Percentiles rank a stretch among this genome's conserved stretches.
Conservation (phyloP, 1,139 yeast genomes). For the Debaryomycetaceae sp. region DNA sequence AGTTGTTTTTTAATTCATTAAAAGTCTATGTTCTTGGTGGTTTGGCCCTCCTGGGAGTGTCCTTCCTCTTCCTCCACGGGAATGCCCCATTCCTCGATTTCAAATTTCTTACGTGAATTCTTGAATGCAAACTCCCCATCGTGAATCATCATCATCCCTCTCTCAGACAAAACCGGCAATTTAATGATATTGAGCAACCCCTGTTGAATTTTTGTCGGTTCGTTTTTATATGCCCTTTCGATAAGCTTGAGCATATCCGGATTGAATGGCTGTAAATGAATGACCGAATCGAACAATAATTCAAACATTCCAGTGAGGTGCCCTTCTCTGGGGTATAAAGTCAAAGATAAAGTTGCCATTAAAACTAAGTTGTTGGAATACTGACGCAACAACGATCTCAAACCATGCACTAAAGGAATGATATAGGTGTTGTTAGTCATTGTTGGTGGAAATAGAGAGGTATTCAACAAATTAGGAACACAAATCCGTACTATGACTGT, state of each 20-base stretch:
- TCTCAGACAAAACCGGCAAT: constrained; percentile 67
- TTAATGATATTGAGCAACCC: constrained; percentile 79
- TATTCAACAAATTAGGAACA: constrained; percentile 75
- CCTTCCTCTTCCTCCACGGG: constrained; percentile 80
- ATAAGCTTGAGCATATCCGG: constrained; percentile 66
- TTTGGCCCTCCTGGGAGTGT: constrained; percentile 16
- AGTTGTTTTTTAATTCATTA: constrained; percentile 9
- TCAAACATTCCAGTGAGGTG: constrained; percentile 55
- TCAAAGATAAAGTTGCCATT: constrained; percentile 56
- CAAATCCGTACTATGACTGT: constrained; percentile 59
- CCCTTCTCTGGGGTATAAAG: constrained; percentile 58
- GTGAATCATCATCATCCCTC: constrained; percentile 76
- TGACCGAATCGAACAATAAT: constrained; percentile 59
- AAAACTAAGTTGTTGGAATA: constrained; percentile 47
- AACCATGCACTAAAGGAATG: constrained; percentile 59
- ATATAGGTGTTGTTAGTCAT: constrained; percentile 46
- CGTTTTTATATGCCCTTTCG: constrained; percentile 65
- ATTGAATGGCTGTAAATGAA: constrained; percentile 80
- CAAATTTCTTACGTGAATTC: constrained; percentile 78
- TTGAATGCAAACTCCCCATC: constrained; percentile 82
- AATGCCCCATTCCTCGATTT: constrained; percentile 89
- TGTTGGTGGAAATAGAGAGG: constrained; percentile 66
- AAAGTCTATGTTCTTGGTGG: constrained; percentile 36
- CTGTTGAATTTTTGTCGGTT: constrained; percentile 77
- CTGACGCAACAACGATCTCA: constrained; percentile 53